Percentiles rank a stretch among this genome's conserved stretches.
Evolutionary conservation across 208 protist genomes (phyloP).

Genomic region (Trypanosoma vivax): DNA sequence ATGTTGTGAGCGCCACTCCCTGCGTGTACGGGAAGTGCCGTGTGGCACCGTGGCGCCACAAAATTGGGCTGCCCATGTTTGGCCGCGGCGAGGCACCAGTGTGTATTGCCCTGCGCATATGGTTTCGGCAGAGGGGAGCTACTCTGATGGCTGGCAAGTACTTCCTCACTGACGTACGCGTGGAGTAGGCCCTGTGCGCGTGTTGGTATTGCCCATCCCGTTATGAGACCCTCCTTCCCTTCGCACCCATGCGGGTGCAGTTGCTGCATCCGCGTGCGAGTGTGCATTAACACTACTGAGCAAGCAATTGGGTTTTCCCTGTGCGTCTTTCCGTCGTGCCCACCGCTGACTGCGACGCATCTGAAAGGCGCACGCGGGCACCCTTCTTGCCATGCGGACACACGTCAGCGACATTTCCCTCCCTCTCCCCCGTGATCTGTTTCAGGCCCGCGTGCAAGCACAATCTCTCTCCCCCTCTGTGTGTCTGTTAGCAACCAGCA

Average conservation of each 20-base stretch:
- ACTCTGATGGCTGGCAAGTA: conserved; percentile 44
- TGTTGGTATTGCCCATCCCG: too few species aligned
- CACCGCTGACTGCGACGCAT: too few species aligned
- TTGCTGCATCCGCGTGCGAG: too few species aligned
- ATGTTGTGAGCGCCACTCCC: conserved; percentile 56
- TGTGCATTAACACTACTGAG: too few species aligned
- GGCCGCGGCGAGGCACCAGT: conserved; percentile 11
- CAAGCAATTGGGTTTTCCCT: too few species aligned
- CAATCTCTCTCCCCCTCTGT: background rate
- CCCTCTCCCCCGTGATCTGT: too few species aligned
- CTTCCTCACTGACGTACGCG: conserved; percentile 16
- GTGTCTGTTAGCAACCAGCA: background rate
- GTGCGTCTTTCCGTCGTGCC: too few species aligned
- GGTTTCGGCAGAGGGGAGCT: conserved; percentile 51
- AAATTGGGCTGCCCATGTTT: conserved; percentile 55
- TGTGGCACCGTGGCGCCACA: conserved; percentile 61
- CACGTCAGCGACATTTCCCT: too few species aligned
- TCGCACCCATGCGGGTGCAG: background rate
- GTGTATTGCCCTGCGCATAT: conserved; percentile 52
- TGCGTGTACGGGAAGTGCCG: conserved; percentile 39
- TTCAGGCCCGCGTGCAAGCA: too few species aligned
- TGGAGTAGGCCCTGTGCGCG: background rate
- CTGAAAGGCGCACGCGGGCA: too few species aligned
- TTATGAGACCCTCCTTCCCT: too few species aligned
- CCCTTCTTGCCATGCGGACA: too few species aligned